These are phyloP conservation scores for Daldinia decipiens DNA, from an alignment of 495 filamentous ascomycete species.

Conservation along the genomic window DNA sequence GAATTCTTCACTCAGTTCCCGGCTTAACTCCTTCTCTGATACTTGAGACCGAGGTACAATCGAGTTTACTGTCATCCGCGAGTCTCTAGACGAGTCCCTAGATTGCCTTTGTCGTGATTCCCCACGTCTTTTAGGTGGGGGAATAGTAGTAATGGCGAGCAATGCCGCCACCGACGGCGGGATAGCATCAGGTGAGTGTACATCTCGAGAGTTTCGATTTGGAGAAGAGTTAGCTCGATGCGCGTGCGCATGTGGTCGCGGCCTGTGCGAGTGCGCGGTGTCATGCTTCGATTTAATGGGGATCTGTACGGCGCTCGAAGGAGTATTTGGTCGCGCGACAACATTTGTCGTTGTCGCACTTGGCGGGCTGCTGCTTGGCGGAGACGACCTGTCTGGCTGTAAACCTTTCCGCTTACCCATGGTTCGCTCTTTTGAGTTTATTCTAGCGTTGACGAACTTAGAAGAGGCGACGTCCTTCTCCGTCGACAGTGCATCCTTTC, in stretches of 20 bases:
- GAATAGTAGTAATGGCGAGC: constrained; percentile 69
- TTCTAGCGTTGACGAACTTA: constrained; percentile 25
- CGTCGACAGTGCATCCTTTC: constrained; percentile 48
- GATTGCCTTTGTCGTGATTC: constrained; percentile 33
- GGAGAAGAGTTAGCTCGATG: constrained; percentile 42
- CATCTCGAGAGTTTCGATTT: constrained; percentile 46
- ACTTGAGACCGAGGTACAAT: constrained; percentile 60
- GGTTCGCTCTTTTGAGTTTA: constrained; percentile 29
- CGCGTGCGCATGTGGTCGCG: constrained; percentile 28
- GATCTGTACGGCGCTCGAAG: constrained; percentile 60
- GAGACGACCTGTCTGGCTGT: constrained; percentile 40
- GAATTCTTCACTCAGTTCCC: constrained; percentile 52
- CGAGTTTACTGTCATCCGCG: constrained; percentile 64
- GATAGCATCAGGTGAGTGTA: constrained; percentile 61
- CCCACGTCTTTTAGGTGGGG: constrained; percentile 53
- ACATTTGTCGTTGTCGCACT: constrained; percentile 43
- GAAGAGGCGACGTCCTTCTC: constrained; percentile 25
- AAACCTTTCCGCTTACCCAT: constrained; percentile 48
- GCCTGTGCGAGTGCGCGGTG: constrained; percentile 36
- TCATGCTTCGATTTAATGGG: constrained; percentile 52
- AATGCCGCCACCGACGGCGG: constrained; percentile 69
- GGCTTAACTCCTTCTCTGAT: constrained; percentile 61
- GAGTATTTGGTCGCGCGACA: constrained; percentile 51
- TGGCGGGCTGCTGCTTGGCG: constrained; percentile 45
- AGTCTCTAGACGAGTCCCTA: constrained; percentile 52